These are phyloP conservation scores for Letharia columbiana DNA, from an alignment of 495 filamentous ascomycete genomes.

Conservation along the genomic window DNA sequence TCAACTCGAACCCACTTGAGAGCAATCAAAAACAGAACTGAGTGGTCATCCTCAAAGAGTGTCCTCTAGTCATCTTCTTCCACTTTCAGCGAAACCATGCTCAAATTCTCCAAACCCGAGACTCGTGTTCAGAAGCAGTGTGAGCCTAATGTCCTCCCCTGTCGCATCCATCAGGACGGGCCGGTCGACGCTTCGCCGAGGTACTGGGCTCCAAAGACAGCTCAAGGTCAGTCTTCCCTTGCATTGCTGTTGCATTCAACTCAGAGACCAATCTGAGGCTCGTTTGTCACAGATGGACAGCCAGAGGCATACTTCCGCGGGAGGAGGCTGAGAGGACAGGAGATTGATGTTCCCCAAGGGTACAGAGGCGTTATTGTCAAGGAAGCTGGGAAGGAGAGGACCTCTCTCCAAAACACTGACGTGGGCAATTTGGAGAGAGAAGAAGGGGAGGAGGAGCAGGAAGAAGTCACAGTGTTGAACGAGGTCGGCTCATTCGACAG, in stretches of 20 bases:
- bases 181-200: constrained; percentile 51
- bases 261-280: neutral
- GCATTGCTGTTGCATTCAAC: neutral
- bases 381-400: constrained; percentile 35
- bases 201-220: constrained; percentile 59
- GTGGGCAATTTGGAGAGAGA: constrained; percentile 27
- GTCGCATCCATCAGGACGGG: constrained; percentile 72
- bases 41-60: too few relatives aligned
- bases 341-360: constrained; percentile 59
- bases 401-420: constrained; percentile 23
- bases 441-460: constrained; percentile 43
- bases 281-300: constrained; percentile 32
- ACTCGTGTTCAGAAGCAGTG: constrained; percentile 29
- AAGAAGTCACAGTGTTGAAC: constrained; percentile 52
- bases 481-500: constrained; percentile 64
- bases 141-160: constrained; percentile 76
- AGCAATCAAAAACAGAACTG: too few relatives aligned
- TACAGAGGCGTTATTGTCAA: constrained; percentile 56
- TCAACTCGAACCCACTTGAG: neutral
- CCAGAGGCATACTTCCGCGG: constrained; percentile 71
- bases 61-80: neutral
- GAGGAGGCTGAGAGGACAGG: constrained; percentile 64
- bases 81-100: constrained; percentile 1
- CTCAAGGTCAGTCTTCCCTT: constrained; percentile 33
- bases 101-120: constrained; percentile 1